phyloP scores from a whole-genome alignment of 805 yeast genomes.

The Yamadazyma philogaea region DNA sequence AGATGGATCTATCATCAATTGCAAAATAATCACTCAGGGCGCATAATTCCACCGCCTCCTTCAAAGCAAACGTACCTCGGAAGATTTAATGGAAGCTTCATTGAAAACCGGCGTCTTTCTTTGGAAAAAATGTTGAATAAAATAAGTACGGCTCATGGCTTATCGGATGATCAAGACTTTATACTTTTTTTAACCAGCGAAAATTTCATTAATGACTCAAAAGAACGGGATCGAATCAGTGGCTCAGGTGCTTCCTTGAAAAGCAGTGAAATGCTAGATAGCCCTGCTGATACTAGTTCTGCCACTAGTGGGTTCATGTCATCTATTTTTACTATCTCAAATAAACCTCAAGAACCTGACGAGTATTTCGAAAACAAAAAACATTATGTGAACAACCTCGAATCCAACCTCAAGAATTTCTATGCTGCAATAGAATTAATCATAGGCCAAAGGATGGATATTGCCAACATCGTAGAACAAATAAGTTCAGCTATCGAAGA shows the following conservation, averaged over 20 bases:
- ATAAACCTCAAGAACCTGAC: slow-evolving; percentile 74
- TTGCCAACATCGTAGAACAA: slow-evolving; percentile 69
- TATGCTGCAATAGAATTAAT: slow-evolving; percentile 71
- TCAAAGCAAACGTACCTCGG: slow-evolving; percentile 94
- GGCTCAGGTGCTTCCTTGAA: slow-evolving; percentile 49
- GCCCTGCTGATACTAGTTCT: slow-evolving; percentile 28
- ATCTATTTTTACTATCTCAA: slow-evolving; percentile 65
- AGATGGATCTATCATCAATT: slow-evolving; percentile 91
- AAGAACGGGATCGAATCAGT: slow-evolving; percentile 60
- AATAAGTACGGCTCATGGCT: slow-evolving; percentile 52
- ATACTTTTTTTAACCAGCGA: slow-evolving; percentile 73
- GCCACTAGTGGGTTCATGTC: slow-evolving; percentile 55
- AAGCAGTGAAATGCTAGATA: slow-evolving; percentile 33
- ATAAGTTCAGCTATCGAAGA: slow-evolving; percentile 50
- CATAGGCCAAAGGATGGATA: slow-evolving; percentile 70
- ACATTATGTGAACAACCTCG: slow-evolving; percentile 66
- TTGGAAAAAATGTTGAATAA: slow-evolving; percentile 82
- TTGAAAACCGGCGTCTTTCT: slow-evolving; percentile 80
- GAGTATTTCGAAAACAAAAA: slow-evolving; percentile 70
- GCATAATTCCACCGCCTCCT: slow-evolving; percentile 86
- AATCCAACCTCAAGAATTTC: slow-evolving; percentile 65
- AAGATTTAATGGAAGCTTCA: slow-evolving; percentile 83
- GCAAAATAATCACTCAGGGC: slow-evolving; percentile 83
- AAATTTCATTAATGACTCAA: slow-evolving; percentile 64
- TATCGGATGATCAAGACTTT: slow-evolving; percentile 75